Evolutionary conservation across 2,329 filamentous ascomycete genomes (phyloP).

Genomic region (Mycosphaerelloides madeirae): DNA sequence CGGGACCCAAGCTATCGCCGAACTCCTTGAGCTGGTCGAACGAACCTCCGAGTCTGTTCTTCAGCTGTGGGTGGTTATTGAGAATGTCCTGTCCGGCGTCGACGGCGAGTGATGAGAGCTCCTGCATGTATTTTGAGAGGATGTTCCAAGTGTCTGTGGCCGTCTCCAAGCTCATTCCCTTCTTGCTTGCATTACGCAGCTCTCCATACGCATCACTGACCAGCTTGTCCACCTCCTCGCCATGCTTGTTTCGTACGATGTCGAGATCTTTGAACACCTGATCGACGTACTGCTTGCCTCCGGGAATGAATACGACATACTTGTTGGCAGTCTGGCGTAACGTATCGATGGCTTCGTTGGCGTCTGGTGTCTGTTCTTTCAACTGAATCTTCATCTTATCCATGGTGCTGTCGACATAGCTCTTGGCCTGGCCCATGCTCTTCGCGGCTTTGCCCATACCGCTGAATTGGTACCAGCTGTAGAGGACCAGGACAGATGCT

Average conservation of each 20-base stretch:
- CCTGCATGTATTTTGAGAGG: slow-evolving; percentile 57
- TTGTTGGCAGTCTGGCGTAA: slow-evolving; percentile 62
- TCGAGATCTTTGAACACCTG: slow-evolving; percentile 66
- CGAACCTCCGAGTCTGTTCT: slow-evolving; percentile 66
- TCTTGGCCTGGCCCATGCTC: slow-evolving; percentile 50
- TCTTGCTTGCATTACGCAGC: slow-evolving; percentile 54
- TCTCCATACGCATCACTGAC: slow-evolving; percentile 63
- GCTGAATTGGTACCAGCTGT: slow-evolving; percentile 52
- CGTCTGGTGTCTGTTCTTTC: slow-evolving; percentile 53
- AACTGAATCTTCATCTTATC: slow-evolving; percentile 48
- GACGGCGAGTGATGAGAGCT: slow-evolving; percentile 57
- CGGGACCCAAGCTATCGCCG: slow-evolving; percentile 65
- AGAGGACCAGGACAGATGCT: slow-evolving; percentile 45
- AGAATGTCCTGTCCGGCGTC: slow-evolving; percentile 62
- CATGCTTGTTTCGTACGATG: slow-evolving; percentile 61
- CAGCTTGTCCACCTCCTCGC: slow-evolving; percentile 65
- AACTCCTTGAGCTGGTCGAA: slow-evolving; percentile 65
- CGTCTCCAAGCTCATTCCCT: slow-evolving; percentile 60
- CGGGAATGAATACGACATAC: slow-evolving; percentile 68
- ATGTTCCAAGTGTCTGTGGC: slow-evolving; percentile 58
- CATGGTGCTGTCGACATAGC: slow-evolving; percentile 54
- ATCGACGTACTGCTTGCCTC: slow-evolving; percentile 64
- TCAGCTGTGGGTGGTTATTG: slow-evolving; percentile 68
- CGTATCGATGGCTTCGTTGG: slow-evolving; percentile 61
- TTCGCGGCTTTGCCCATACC: slow-evolving; percentile 36